phyloP scores from a whole-genome alignment of 129 eudicot genomes.

The Oenanthe sinensis region DNA sequence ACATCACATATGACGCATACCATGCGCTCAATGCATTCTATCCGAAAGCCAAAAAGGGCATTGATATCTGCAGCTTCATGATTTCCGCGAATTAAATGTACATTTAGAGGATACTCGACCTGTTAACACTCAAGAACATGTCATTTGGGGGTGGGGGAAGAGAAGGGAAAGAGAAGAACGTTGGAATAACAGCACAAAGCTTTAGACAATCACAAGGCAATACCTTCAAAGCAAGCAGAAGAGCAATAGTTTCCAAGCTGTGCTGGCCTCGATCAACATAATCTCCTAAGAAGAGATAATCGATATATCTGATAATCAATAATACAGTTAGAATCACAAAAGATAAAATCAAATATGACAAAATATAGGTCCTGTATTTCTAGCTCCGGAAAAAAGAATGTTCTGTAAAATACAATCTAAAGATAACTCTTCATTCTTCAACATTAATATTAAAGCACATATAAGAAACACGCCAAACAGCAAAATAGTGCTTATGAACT shows the following conservation, averaged over 20 bases:
- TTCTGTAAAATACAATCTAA: neutral
- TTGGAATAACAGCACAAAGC: neutral
- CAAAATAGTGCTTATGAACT: neutral
- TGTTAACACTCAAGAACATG: constrained; percentile 20
- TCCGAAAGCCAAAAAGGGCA: constrained; percentile 96
- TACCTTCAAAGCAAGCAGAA: constrained; percentile 93
- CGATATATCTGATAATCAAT: constrained; percentile 68
- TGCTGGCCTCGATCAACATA: constrained; percentile 99
- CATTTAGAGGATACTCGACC: constrained; percentile 83
- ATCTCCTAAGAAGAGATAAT: constrained; percentile 98
- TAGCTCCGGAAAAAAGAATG: neutral
- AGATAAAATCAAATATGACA: neutral
- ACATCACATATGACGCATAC: constrained; percentile 26
- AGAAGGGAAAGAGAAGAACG: neutral
- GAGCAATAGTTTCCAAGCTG: constrained; percentile 93
- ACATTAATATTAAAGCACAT: neutral
- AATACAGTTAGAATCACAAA: constrained; percentile 21
- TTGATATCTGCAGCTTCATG: constrained; percentile 99
- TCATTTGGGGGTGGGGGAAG: constrained; percentile 1
- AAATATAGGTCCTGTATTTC: neutral
- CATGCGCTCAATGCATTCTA: constrained; percentile 98
- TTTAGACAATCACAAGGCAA: neutral
- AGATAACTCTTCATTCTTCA: neutral
- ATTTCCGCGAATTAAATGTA: constrained; percentile 94
- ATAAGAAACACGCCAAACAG: neutral